Base-by-base conservation (phyloP, 2,329 filamentous ascomycete genomes). In the Colletotrichum godetiae region DNA sequence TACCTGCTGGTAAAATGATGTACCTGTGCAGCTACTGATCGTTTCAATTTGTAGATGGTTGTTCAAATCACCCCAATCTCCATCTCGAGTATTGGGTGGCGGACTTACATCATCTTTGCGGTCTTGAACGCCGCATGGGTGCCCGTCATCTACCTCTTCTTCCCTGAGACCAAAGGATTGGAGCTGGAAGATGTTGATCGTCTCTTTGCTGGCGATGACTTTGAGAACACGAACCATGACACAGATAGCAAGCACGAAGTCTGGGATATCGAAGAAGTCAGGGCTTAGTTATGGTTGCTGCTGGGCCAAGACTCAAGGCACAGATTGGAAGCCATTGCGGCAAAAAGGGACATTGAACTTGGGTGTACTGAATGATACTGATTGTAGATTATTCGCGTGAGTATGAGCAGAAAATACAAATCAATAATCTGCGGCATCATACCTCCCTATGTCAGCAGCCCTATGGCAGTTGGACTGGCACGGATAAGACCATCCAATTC, bases 151-250 rank as follows among this genome's bases (percentile, higher is more conserved):
- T 82, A 81, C 53, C 77, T 80, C 12, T 80, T 77, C 75, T 81
- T 80, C 65, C 80, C 79, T 0, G 80, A 81, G 13, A 80, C 80
- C 1, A 80, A 79, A 46, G 78, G 78, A 0, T 71, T 84, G 72
- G 76, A 85, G 83, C 75, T 88, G 81, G 67, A 90, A 81, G 75
- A 82, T 79, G 77, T 84, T 82, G 69, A 84, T 13, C 67, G 67
- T 8, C 33, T 73, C 8, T 73, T 73, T 49, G 58, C 67, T 7
- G 70, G 67, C 78, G 71, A 75, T 0, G 56, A 67, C 79, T 12
- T 80, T 78, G 12, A 80, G 69, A 0, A 78, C 76, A 3, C 78
- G 22, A 37, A 22, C 13, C 67, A 52, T 8, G 8, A 6, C 13
- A 12, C 19, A 8, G 46, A 60, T 4, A 61, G 70, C 8, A 73